Conservation (phyloP, 2,329 filamentous ascomycete species). For the Neonectria coccinea region DNA sequence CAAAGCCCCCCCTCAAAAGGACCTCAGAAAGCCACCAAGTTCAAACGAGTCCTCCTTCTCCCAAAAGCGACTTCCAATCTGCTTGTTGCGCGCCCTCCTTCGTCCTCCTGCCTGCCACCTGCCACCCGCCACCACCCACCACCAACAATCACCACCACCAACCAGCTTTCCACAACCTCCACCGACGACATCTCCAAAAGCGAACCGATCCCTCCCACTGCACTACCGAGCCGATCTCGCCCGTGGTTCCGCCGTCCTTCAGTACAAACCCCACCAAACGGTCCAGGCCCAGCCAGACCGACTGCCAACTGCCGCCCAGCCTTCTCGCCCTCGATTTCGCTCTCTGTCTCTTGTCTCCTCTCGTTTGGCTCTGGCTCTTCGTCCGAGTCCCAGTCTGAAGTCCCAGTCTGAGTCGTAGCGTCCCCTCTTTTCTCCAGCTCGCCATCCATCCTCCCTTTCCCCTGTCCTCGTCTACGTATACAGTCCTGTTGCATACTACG, state of each 20-base stretch:
- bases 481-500: slow-evolving; percentile 2
- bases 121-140: slow-evolving; percentile 3
- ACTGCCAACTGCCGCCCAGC: slow-evolving; percentile 40
- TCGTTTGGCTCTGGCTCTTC: slow-evolving; percentile 13
- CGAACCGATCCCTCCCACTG: slow-evolving; percentile 33
- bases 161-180: slow-evolving; percentile 22
- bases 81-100: neutral
- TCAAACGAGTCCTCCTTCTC: neutral
- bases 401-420: slow-evolving; percentile 14
- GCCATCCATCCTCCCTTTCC: slow-evolving; percentile 10
- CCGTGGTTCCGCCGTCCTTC: slow-evolving; percentile 40
- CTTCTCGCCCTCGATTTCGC: slow-evolving; percentile 19
- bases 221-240: slow-evolving; percentile 39
- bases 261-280: slow-evolving; percentile 40
- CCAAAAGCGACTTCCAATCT: neutral
- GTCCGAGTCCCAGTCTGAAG: slow-evolving; percentile 6
- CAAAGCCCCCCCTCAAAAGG: slow-evolving; percentile 1
- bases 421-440: slow-evolving; percentile 21
- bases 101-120: neutral
- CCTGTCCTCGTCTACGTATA: slow-evolving; percentile 1
- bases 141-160: slow-evolving; percentile 18
- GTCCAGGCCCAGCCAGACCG: slow-evolving; percentile 40
- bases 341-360: slow-evolving; percentile 19
- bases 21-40: slow-evolving; percentile 10
- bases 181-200: slow-evolving; percentile 32